Evolutionary conservation across 208 protist species (phyloP).

Genomic region (Crithidia thermophila): DNA sequence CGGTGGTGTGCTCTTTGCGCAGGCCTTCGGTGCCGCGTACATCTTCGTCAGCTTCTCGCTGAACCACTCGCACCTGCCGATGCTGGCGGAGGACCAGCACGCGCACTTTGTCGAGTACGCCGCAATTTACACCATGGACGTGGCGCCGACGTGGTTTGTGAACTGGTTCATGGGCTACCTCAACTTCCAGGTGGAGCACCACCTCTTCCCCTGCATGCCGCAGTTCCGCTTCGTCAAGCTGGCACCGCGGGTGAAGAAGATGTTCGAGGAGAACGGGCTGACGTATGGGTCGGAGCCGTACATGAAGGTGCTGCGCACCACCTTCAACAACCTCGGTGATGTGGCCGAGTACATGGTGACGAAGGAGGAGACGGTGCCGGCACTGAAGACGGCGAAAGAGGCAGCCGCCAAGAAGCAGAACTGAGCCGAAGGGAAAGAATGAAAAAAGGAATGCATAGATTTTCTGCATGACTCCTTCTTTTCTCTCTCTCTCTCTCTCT

Average conservation of each 20-base stretch:
- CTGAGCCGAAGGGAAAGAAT: background rate
- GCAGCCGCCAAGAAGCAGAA: background rate
- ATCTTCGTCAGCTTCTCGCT: conserved; percentile 83
- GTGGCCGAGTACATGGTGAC: conserved; percentile 46
- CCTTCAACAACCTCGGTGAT: conserved; percentile 65
- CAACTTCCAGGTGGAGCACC: conserved; percentile 90
- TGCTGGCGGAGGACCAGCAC: conserved; percentile 48
- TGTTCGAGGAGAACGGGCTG: conserved; percentile 73
- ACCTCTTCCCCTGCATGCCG: conserved; percentile 87
- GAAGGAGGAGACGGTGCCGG: conserved; percentile 13
- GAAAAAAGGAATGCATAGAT: background rate
- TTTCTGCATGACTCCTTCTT: conserved; percentile 9
- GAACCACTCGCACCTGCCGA: conserved; percentile 77
- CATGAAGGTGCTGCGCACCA: conserved; percentile 38
- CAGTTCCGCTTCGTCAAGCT: conserved; percentile 72
- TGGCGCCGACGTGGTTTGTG: conserved; percentile 48
- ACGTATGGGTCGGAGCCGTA: conserved; percentile 60
- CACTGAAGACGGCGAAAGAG: background rate
- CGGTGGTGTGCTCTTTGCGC: conserved; percentile 49
- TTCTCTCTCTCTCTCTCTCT: conserved; percentile 6
- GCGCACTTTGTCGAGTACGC: conserved; percentile 78
- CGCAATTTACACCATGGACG: conserved; percentile 74
- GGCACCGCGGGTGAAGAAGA: conserved; percentile 42
- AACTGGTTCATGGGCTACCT: conserved; percentile 83
- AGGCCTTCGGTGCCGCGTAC: conserved; percentile 67